These are phyloP conservation scores for Aspergillus sp. DNA, from an alignment of 2,329 filamentous ascomycete genomes.

Conservation along the genomic window DNA sequence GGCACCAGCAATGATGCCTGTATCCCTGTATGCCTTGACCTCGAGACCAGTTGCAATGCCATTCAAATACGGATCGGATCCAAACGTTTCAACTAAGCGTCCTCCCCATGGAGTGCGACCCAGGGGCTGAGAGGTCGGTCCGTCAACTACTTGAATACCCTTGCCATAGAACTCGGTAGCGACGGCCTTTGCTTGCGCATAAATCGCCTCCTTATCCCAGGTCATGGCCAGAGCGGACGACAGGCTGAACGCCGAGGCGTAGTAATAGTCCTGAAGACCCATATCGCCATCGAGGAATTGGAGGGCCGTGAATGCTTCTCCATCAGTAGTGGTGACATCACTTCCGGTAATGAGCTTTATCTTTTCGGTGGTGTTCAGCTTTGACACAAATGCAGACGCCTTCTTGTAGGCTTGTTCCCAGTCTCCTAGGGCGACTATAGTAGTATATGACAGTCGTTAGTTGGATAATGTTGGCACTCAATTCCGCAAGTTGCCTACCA, in stretches of 20 bases:
- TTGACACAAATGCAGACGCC: slow-evolving; percentile 16
- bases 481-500: too few species aligned
- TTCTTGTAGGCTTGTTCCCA: slow-evolving; percentile 18
- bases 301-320: slow-evolving; percentile 21
- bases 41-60: slow-evolving; percentile 45
- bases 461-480: too few species aligned
- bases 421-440: slow-evolving; percentile 5
- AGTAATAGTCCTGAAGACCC: slow-evolving; percentile 20
- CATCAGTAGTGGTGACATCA: slow-evolving; percentile 20
- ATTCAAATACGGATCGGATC: slow-evolving; percentile 45
- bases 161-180: slow-evolving; percentile 19
- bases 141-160: slow-evolving; percentile 18
- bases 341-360: slow-evolving; percentile 27
- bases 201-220: slow-evolving; percentile 20
- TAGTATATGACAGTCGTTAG: too few species aligned
- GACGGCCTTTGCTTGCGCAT: slow-evolving; percentile 16
- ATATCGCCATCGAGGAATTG: slow-evolving; percentile 19
- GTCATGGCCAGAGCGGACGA: slow-evolving; percentile 19
- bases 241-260: slow-evolving; percentile 20
- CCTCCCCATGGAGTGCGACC: slow-evolving; percentile 21
- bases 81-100: slow-evolving; percentile 39
- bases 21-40: slow-evolving; percentile 57
- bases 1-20: slow-evolving; percentile 36
- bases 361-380: slow-evolving; percentile 21
- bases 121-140: slow-evolving; percentile 18